Percentiles rank a stretch among this genome's conserved stretches.
Evolutionary conservation across 164 flowering plant species (phyloP).

Genomic region (Malania oleifera): DNA sequence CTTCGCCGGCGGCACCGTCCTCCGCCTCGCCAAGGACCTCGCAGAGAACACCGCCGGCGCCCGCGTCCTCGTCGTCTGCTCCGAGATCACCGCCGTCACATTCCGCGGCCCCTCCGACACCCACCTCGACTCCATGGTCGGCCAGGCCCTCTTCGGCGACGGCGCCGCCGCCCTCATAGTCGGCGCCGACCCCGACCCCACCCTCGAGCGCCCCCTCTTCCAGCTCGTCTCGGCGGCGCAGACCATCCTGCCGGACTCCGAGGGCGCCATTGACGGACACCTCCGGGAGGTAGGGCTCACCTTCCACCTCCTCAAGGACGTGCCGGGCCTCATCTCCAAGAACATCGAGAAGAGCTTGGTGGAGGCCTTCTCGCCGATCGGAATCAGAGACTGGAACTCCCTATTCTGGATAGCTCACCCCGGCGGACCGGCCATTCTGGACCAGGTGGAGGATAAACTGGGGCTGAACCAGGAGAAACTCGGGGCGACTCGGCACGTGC

Average conservation of each 20-base stretch:
- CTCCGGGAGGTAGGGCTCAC: slow-evolving; percentile 28
- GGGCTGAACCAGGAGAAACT: slow-evolving; percentile 26
- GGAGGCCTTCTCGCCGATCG: slow-evolving; percentile 23
- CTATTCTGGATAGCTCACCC: slow-evolving; percentile 32
- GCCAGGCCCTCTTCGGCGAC: slow-evolving; percentile 29
- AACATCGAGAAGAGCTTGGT: slow-evolving; percentile 25
- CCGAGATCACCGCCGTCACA: slow-evolving; percentile 27
- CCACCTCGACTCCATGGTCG: slow-evolving; percentile 24
- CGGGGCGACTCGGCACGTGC: slow-evolving; percentile 19
- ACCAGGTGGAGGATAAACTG: slow-evolving; percentile 26
- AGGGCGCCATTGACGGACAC: slow-evolving; percentile 31
- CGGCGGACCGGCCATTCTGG: slow-evolving; percentile 30
- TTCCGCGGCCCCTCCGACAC: slow-evolving; percentile 31
- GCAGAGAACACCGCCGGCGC: slow-evolving; percentile 33
- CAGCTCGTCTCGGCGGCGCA: slow-evolving; percentile 25
- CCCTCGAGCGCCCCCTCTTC: slow-evolving; percentile 18
- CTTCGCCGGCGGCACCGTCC: slow-evolving; percentile 46
- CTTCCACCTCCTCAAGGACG: slow-evolving; percentile 25
- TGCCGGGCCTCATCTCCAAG: slow-evolving; percentile 27
- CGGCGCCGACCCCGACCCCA: slow-evolving; percentile 23
- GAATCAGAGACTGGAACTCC: slow-evolving; percentile 28
- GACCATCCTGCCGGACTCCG: slow-evolving; percentile 28
- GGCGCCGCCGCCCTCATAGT: slow-evolving; percentile 28
- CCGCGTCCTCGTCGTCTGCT: slow-evolving; percentile 26
- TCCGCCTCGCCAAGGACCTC: slow-evolving; percentile 32